A percentile compares a stretch with the other conserved stretches of the same genome.
These are phyloP conservation scores for Bodo saltans DNA, from an alignment of 78 protist species.

Conservation along the genomic window DNA sequence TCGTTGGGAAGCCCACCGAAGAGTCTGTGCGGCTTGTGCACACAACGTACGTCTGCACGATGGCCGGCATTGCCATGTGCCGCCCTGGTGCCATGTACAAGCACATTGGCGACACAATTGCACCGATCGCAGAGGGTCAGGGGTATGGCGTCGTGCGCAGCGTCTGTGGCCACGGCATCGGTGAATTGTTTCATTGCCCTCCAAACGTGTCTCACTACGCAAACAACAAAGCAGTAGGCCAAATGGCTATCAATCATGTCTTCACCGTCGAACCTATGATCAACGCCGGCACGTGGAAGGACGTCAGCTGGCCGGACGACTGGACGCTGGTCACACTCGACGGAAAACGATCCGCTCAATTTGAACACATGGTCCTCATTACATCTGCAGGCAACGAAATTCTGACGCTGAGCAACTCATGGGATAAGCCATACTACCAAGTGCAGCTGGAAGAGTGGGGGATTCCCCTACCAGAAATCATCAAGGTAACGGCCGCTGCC, in stretches of 20 bases:
- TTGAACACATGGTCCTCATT: slow-evolving; percentile 91
- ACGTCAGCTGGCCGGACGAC: slow-evolving; percentile 78
- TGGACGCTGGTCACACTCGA: slow-evolving; percentile 90
- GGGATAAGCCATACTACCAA: slow-evolving; percentile 5
- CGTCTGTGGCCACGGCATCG: slow-evolving; percentile 92
- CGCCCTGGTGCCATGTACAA: slow-evolving; percentile 22
- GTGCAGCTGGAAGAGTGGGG: slow-evolving; percentile 18
- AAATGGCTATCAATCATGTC: slow-evolving; percentile 79
- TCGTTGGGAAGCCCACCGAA: slow-evolving; percentile 73
- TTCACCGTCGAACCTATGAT: slow-evolving; percentile 98
- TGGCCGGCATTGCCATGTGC: neutral
- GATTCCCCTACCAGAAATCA: too few species aligned
- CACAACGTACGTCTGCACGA: slow-evolving; percentile 13
- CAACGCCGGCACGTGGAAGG: slow-evolving; percentile 48
- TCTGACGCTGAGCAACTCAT: neutral
- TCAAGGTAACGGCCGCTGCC: too few species aligned
- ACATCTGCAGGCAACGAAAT: slow-evolving; percentile 61
- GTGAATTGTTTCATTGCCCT: slow-evolving; percentile 71
- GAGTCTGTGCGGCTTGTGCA: slow-evolving; percentile 41
- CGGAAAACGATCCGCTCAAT: slow-evolving; percentile 91
- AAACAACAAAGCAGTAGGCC: slow-evolving; percentile 54
- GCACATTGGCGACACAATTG: slow-evolving; percentile 5
- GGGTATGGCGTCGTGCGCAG: slow-evolving; percentile 55
- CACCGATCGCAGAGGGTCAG: slow-evolving; percentile 46
- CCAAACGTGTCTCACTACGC: slow-evolving; percentile 84